Evolutionary conservation across 2,329 filamentous ascomycete species (phyloP), one percentile per base, ranked within the genome.

Genomic region (Diaporthe humulicola): DNA sequence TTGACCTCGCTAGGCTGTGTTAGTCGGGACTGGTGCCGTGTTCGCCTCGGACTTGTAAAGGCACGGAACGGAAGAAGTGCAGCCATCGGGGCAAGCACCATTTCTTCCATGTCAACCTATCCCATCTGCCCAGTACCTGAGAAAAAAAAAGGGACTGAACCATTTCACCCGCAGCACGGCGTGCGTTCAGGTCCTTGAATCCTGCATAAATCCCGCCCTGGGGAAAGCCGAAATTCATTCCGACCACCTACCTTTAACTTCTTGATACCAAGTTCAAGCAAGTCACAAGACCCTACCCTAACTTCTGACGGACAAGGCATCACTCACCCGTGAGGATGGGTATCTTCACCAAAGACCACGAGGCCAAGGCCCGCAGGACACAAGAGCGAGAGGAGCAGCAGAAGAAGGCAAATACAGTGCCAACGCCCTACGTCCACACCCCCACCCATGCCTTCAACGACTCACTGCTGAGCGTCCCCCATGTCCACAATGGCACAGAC

Each of bases 321-420:
- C 22, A 19, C 48, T 12, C 4, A 28, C 12, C 48, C 6, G 4
- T 14, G 36, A 54, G 40, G 7, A 73, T 73, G 71, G 14, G 12
- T 5, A 4, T 52, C 36, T 73, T 73, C 25, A 67, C 25, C 7
- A 73, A 61, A 10, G 10, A 71, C 33, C 38, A 33, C 12, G 42
- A 36, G 30, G 61, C 61, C 28, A 67, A 67, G 22, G 61, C 61
- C 19, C 61, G 45, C 61, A 67, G 61, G 45, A 50, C 22, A 5
- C 30, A 67, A 38, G 61, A 67, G 30, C 61, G 28, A 52, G 22
- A 50, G 22, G 61, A 67, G 12, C 61, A 67, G 8, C 61, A 67
- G 42, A 67, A 50, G 30, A 45, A 60, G 28, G n/a, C n/a, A 25
- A 30, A 15, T 17, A 22, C 19, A 3, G 36, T 25, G 36, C 67